Base-by-base conservation (phyloP, 192 early-diverging fungal genomes). In the Entrophospora sp. region DNA sequence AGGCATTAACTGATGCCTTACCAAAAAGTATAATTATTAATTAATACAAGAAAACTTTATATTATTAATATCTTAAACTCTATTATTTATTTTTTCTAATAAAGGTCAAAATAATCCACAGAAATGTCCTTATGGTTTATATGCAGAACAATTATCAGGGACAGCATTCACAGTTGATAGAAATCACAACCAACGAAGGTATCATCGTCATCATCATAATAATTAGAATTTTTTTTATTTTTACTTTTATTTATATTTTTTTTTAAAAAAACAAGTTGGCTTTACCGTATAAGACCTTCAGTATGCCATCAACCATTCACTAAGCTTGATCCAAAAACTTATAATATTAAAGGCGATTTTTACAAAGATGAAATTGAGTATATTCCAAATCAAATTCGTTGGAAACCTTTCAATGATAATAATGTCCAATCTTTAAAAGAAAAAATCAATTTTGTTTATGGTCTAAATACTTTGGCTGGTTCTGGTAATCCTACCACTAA, bases 281-380 rank as follows among this genome's bases (percentile, higher is more conserved):
- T 98, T 34, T 98, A 98, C 76, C 91, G 95, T 67, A 92, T 98
- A 70, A 89, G 85, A 22, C 93, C 95, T 13, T 91, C 93, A 0
- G 92, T 91, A 28, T 77, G 82, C 64, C 95, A 97, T 64, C 70
- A 64, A 2, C 92, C 92, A 0, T 94, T 87, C 68, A 46, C 71
- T 61, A 61, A 69, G 67, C 35, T 37, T 32, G 55, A 43, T 8
- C 56, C 37, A 8, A 64, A 75, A 7, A 56, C 67, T 20, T 66
- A 77, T 31, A 62, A n/a, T n/a, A n/a, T 91, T 6, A 76, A 86
- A 24, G 77, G 83, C 66, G 77, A 81, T 51, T 93, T 88, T 3
- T 64, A 71, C 22, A 63, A 70, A 43, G 61, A 64, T 18, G 79
- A 83, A 18, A 84, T 85, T 30, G 73, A 76, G 14, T 66, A 85